These are phyloP conservation scores for Houttuynia cordata DNA, from an alignment of 164 flowering plant genomes.

Conservation along the genomic window DNA sequence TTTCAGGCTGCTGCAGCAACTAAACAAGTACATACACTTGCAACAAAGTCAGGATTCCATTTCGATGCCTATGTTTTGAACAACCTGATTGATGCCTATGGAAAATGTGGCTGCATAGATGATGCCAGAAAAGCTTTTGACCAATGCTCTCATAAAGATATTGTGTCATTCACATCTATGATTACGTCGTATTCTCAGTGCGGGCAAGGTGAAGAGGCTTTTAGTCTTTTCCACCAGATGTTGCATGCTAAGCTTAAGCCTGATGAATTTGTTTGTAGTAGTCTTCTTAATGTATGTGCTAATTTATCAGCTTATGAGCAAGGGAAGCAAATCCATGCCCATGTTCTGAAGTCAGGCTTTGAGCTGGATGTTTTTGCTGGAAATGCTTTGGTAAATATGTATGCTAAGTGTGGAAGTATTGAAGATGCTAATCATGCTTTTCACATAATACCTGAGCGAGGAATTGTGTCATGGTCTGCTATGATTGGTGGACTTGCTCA, in stretches of 20 bases:
- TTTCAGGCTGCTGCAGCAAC: slow-evolving; percentile 24
- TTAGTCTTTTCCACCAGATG: slow-evolving; percentile 53
- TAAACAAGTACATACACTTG: slow-evolving; percentile 44
- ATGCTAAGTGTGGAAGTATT: slow-evolving; percentile 75
- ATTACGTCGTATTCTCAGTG: slow-evolving; percentile 55
- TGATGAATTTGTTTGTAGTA: slow-evolving; percentile 55
- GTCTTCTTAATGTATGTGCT: slow-evolving; percentile 65
- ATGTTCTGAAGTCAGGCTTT: slow-evolving; percentile 51
- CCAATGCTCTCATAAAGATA: slow-evolving; percentile 28
- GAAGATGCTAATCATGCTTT: slow-evolving; percentile 62
- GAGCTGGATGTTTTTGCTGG: slow-evolving; percentile 54
- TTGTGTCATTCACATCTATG: slow-evolving; percentile 64
- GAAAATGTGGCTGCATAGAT: slow-evolving; percentile 39
- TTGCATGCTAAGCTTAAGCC: slow-evolving; percentile 33
- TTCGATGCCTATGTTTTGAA: slow-evolving; percentile 39
- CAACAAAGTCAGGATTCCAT: slow-evolving; percentile 42
- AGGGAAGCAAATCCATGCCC: slow-evolving; percentile 77
- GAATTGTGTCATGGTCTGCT: slow-evolving; percentile 75
- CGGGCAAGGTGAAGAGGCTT: slow-evolving; percentile 67
- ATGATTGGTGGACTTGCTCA: slow-evolving; percentile 86
- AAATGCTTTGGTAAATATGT: slow-evolving; percentile 83
- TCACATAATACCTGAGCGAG: slow-evolving; percentile 41
- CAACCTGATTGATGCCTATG: slow-evolving; percentile 62
- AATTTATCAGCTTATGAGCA: slow-evolving; percentile 72
- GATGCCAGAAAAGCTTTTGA: slow-evolving; percentile 46